These are phyloP conservation scores for Mimosa bimucronata DNA, from an alignment of 306 rosid genomes.

Conservation along the genomic window DNA sequence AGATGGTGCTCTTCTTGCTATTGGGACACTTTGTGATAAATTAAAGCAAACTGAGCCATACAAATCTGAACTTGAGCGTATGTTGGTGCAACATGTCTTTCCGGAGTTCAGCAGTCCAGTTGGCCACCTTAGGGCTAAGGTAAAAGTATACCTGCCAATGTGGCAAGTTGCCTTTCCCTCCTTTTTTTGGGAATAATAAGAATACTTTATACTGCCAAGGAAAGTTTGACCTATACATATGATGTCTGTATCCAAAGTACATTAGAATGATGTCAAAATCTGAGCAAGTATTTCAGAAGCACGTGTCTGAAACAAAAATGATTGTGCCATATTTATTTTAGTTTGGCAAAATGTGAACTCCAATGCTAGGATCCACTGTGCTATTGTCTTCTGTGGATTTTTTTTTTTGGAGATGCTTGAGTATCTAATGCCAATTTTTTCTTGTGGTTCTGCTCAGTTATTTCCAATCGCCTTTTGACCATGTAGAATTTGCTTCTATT, in stretches of 20 bases:
- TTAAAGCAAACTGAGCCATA: conserved; percentile 14
- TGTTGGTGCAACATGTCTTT: conserved; percentile 17
- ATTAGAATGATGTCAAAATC: neutral
- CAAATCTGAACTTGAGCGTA: conserved; percentile 8
- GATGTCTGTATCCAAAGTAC: neutral
- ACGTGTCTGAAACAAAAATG: neutral
- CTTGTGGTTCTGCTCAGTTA: neutral
- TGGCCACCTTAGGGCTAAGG: conserved; percentile 12
- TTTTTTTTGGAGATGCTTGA: too few species aligned
- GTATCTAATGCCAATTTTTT: neutral
- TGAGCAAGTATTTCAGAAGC: neutral
- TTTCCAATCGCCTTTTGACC: neutral
- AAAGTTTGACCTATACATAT: neutral
- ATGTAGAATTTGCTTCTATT: neutral
- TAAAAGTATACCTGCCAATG: neutral
- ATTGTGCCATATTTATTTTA: neutral
- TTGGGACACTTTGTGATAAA: neutral
- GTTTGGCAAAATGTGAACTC: neutral
- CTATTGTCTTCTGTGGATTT: neutral
- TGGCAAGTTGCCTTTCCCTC: neutral
- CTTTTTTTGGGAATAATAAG: neutral
- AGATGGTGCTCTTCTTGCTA: conserved; percentile 22
- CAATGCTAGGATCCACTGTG: neutral
- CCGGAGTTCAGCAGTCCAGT: conserved; percentile 8
- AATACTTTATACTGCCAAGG: neutral